Conservation (phyloP, 202 grass and related monocot species). For the Hordeum pubiflorum region DNA sequence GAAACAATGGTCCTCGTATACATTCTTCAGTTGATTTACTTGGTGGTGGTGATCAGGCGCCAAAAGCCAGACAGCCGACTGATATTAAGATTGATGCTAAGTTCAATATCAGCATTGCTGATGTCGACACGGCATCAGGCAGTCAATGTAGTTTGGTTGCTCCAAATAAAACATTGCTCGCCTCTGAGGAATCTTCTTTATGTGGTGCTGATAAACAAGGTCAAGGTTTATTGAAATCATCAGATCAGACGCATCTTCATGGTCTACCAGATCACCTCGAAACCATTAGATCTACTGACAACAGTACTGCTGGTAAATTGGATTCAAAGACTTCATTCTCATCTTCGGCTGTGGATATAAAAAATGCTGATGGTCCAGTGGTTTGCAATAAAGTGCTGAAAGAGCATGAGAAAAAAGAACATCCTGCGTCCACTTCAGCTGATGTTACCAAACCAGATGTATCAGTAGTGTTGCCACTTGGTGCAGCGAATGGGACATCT, state of each 20-base stretch:
- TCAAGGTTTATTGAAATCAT: neutral
- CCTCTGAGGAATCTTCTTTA: constrained; percentile 11
- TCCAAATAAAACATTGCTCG: neutral
- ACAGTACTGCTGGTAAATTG: constrained; percentile 10
- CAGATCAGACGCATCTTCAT: neutral
- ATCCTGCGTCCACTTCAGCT: neutral
- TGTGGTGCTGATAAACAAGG: constrained; percentile 27
- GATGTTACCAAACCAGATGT: constrained; percentile 11
- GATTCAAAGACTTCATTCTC: neutral
- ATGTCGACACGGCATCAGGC: neutral
- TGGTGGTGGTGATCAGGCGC: constrained; percentile 1
- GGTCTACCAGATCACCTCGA: neutral
- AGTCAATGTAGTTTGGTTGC: neutral
- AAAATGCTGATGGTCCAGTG: neutral
- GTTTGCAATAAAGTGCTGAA: constrained; percentile 10
- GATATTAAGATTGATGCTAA: constrained; percentile 4
- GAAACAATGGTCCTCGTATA: neutral
- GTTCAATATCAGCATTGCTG: constrained; percentile 15
- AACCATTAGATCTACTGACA: constrained; percentile 7
- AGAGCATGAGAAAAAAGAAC: constrained; percentile 23
- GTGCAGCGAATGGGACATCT: neutral
- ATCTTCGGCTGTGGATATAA: neutral
- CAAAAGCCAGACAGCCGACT: neutral
- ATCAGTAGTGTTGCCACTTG: neutral
- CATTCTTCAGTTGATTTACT: neutral